These are phyloP conservation scores for Globisporangium irregulare DNA, from an alignment of 352 stramenopile species.

Conservation along the genomic window DNA sequence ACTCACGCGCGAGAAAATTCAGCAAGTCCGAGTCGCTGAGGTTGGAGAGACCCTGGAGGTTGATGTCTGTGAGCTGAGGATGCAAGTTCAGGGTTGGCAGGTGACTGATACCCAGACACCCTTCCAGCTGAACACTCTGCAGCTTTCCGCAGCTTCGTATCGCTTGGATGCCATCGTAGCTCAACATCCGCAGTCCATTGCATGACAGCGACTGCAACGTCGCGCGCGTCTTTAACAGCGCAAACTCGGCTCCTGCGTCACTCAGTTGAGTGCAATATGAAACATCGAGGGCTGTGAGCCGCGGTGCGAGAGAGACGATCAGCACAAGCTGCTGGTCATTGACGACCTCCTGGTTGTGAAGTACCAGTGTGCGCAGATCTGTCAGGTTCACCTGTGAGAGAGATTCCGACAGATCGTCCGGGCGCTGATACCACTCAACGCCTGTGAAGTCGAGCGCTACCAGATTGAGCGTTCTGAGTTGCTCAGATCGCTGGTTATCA, in stretches of 20 bases:
- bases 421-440: slow-evolving; percentile 13
- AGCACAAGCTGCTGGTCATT: slow-evolving; percentile 5
- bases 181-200: slow-evolving; percentile 18
- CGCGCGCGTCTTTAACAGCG: not conserved
- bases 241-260: not conserved
- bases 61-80: slow-evolving; percentile 8
- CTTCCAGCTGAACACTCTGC: slow-evolving; percentile 17
- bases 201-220: slow-evolving; percentile 13
- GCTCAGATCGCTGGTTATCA: not conserved
- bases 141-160: slow-evolving; percentile 14
- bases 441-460: slow-evolving; percentile 6
- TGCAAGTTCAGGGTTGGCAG: slow-evolving; percentile 9
- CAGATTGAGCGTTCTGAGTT: not conserved
- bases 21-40: slow-evolving; percentile 10
- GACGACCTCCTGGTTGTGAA: slow-evolving; percentile 11
- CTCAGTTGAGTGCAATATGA: slow-evolving; percentile 14
- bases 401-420: not conserved
- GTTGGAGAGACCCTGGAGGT: slow-evolving; percentile 16
- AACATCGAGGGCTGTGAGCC: slow-evolving; percentile 6
- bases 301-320: slow-evolving; percentile 2
- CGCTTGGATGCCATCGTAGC: not conserved
- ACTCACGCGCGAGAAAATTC: slow-evolving; percentile 13
- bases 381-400: slow-evolving; percentile 1
- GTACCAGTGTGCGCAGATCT: slow-evolving; percentile 2
- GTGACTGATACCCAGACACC: slow-evolving; percentile 13